Base-by-base conservation (phyloP, 1,139 yeast genomes). In the Blastobotrys petasosporus region DNA sequence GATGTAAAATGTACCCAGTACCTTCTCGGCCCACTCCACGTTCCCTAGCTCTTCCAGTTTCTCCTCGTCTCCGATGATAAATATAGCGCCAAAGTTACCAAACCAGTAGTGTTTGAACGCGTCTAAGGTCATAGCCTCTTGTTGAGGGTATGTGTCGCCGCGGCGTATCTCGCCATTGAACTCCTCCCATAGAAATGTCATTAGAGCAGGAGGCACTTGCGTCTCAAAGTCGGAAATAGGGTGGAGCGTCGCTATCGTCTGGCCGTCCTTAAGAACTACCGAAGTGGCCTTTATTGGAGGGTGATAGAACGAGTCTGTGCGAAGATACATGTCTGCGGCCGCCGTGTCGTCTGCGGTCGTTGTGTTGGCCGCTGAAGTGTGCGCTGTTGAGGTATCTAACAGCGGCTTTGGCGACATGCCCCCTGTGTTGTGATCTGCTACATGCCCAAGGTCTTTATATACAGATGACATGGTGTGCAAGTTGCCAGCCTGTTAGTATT, bases 141-240 rank as follows among this genome's bases (percentile, higher is more conserved):
- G 82, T 60, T 85, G 85, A 1, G 97, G 90, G 59, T 79, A 80
- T 4, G 95, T 84, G 51, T 85, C 94, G 28, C 97, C 97, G 40
- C 87, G 73, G 51, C 82, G 90, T 29, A 92, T 80, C 62, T 92
- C 98, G 80, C 84, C 83, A 63, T 92, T 92, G 67, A 85, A 84
- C 67, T 92, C 97, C 60, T 88, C 97, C 54, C 92, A 80, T 35
- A 92, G 64, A 60, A 90, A 88, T 13, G 84, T 83, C 41, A 87
- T 64, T 25, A 92, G 70, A 0, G 88, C 92, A 2, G 77, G 76
- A 0, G 97, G 97, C 12, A 92, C 69, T 42, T 74, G 69, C 25
- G 25, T 20, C 23, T 70, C 71, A 0, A 80, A 73, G 25, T 79
- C 74, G 54, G 79, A 77, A 12, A 92, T 77, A 2, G 98, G 97